Conservation (phyloP, 2,329 filamentous ascomycete genomes). For the Volutella citrinella region DNA sequence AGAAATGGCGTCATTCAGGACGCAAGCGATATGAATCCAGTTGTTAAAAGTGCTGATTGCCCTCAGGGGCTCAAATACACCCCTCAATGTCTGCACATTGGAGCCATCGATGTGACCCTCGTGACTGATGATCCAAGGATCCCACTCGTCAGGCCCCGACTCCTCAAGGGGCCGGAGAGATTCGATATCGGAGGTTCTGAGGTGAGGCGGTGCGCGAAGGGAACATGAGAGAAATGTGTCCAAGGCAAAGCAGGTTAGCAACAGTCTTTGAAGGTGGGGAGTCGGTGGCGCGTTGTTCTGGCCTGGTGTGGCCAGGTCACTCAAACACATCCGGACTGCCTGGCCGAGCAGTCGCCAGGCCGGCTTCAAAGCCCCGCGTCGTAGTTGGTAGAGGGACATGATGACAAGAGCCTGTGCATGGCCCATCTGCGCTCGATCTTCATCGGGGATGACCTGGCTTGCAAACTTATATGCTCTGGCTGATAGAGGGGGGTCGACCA, state of each 20-base stretch:
- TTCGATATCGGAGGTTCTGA: neutral
- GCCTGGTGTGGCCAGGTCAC: neutral
- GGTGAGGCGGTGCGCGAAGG: constrained; percentile 1
- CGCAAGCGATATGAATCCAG: neutral
- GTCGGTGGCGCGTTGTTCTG: constrained; percentile 1
- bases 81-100: too few species aligned
- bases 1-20: constrained; percentile 2
- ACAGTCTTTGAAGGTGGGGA: neutral
- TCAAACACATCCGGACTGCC: constrained; percentile 1
- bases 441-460: constrained; percentile 1
- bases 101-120: neutral
- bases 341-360: constrained; percentile 2
- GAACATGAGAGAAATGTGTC: constrained; percentile 1
- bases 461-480: constrained; percentile 1
- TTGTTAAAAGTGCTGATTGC: constrained; percentile 3
- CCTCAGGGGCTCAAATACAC: too few species aligned
- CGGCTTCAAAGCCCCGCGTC: neutral
- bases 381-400: constrained; percentile 1
- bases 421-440: neutral
- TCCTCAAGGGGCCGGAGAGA: neutral
- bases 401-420: constrained; percentile 3
- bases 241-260: constrained; percentile 1
- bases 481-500: neutral
- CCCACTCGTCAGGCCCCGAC: constrained; percentile 3
- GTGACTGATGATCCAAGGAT: neutral